Conservation (phyloP, 192 early-diverging fungal species). For the Pilobolus umbonatus region DNA sequence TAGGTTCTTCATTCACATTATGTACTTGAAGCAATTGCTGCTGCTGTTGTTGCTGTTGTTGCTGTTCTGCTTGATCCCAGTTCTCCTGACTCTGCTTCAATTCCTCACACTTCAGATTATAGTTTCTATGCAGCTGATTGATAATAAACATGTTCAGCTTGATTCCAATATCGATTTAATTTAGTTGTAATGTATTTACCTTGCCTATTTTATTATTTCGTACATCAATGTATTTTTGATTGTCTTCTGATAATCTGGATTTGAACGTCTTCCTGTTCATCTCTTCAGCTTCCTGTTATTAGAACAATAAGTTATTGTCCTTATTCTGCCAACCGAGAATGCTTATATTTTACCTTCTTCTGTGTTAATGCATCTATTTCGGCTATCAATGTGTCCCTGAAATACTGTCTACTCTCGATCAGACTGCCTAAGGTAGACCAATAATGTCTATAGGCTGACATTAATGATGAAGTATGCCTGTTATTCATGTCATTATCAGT, state of each 20-base stretch:
- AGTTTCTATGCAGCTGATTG: slow-evolving; percentile 24
- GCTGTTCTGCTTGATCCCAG: not conserved
- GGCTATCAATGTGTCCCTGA: slow-evolving; percentile 15
- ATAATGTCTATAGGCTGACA: slow-evolving; percentile 9
- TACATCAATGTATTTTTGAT: slow-evolving; percentile 20
- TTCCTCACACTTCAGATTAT: slow-evolving; percentile 25
- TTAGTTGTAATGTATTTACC: slow-evolving; percentile 21
- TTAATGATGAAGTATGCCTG: not conserved
- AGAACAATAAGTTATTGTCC: not conserved
- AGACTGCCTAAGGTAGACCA: slow-evolving; percentile 7
- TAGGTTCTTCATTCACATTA: not conserved
- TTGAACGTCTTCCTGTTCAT: slow-evolving; percentile 16
- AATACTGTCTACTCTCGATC: slow-evolving; percentile 12
- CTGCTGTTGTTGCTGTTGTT: slow-evolving; percentile 3
- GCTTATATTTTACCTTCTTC: slow-evolving; percentile 4
- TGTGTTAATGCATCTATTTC: slow-evolving; percentile 15
- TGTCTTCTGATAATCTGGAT: slow-evolving; percentile 9
- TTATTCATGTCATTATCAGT: not conserved
- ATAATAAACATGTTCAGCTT: not conserved
- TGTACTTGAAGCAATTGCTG: slow-evolving; percentile 1
- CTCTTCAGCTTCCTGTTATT: slow-evolving; percentile 16
- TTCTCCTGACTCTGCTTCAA: slow-evolving; percentile 11
- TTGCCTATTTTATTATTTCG: slow-evolving; percentile 25
- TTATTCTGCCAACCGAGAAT: not conserved
- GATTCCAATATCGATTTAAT: not conserved